Base-by-base conservation (phyloP, 2,329 filamentous ascomycete species). In the Chalaropsis ovoidea region DNA sequence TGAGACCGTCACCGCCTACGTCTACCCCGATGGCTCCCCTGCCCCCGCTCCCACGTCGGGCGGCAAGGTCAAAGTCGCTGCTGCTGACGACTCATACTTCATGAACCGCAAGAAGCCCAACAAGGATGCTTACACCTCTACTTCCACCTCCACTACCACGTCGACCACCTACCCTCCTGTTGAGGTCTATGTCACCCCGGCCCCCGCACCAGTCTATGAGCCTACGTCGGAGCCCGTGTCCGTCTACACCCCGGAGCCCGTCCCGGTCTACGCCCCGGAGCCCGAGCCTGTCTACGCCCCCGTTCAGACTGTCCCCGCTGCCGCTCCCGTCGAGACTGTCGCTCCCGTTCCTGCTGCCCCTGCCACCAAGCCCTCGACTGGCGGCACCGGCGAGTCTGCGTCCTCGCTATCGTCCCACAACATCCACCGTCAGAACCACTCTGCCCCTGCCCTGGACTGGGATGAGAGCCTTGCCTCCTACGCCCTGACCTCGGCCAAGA, bases 361-460 rank as follows among this genome's bases (percentile, higher is more conserved):
- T 42, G 52, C 68, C 4, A 5, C 68, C 19, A 17, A 69, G 2
- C 19, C 69, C 10, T 65, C 72, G 19, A 54, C 69, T 7, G 24
- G 54, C 2, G 17, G 41, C n/a, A 74, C 64, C 76, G 78, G 67
- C 43, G 71, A 66, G 73, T 73, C 65, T 73, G n/a, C 24, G 27
- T n/a, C 56, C 6, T 76, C 15, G 80, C 81, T 62, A 71, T 93
- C 62, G 79, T 84, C 89, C 74, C 94, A 97, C 86, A 96, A 96
- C 78, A 72, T 87, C 64, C 89, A 94, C 77, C 92, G 94, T 69
- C 74, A 80, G 72, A 95, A 94, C 79, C 90, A 96, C 81, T 87
- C 86, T 19, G 85, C 84, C 43, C 72, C 76, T 24, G 81, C 77
- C 56, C 73, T 96, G 58, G 73, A 72, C 62, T 97, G 89, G 88